These are phyloP conservation scores for Naematelia aurantialba DNA, from an alignment of 768 basidiomycete genomes.

Conservation along the genomic window DNA sequence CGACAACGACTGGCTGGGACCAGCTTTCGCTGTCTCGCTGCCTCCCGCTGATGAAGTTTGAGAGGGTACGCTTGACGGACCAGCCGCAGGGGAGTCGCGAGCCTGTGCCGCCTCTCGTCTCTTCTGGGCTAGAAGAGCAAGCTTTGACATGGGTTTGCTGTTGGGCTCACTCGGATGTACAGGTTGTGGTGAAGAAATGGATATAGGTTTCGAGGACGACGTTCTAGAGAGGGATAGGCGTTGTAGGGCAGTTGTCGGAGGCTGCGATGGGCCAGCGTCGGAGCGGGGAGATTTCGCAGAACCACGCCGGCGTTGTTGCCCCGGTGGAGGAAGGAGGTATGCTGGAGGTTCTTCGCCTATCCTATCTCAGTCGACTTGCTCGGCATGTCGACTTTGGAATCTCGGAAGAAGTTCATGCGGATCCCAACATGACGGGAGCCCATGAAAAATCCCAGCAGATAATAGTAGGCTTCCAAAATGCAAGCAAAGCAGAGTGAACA, in stretches of 20 bases:
- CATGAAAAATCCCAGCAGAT: neutral
- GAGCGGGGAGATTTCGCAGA: conserved; percentile 13
- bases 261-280: conserved; percentile 1
- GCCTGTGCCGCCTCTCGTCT: conserved; percentile 41
- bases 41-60: conserved; percentile 1
- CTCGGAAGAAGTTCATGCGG: too few species aligned
- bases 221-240: conserved; percentile 53
- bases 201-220: conserved; percentile 3
- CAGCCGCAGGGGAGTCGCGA: conserved; percentile 26
- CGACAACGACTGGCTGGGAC: conserved; percentile 36
- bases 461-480: neutral
- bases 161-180: conserved; percentile 1
- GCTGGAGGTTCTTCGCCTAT: conserved; percentile 54
- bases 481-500: neutral
- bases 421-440: neutral
- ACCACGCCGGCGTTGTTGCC: conserved; percentile 51
- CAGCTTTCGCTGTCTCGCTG: conserved; percentile 55
- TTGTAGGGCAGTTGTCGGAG: conserved; percentile 49
- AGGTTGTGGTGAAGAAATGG: conserved; percentile 10
- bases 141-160: conserved; percentile 46
- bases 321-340: conserved; percentile 51
- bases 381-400: neutral
- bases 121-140: conserved; percentile 48
- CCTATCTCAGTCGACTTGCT: conserved; percentile 34
- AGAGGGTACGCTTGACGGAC: conserved; percentile 1